Base-by-base conservation (phyloP, 331 rosid genomes). In the Cydonia oblonga region DNA sequence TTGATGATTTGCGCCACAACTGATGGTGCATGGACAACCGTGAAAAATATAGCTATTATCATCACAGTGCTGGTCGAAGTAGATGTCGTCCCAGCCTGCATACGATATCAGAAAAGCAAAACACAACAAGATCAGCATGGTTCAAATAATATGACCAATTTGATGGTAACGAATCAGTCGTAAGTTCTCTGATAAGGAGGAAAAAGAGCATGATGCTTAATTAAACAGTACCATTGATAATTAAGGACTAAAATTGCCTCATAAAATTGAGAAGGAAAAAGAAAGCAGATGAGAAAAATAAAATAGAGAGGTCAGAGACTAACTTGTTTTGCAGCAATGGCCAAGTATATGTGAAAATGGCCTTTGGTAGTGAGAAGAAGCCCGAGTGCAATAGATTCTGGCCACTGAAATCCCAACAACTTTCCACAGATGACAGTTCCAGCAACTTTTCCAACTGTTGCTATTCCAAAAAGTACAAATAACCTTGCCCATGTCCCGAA, bases 331-430 rank as follows among this genome's bases (percentile, higher is more conserved):
- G 90, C 85, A 72, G 84, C 83, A 77, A 89, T 72, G 71, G 96
- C 99, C 78, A 91, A 77, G 83, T 88, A 95, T 72, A 91, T 83
- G 59, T 95, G 97, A 80, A 82, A 95, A 84, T 91, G 99, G 54
- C 99, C 99, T 82, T 95, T 95, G 83, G 81, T 80, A 33, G 90
- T 71, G 52, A 95, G 90, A 57, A 95, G 89, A 87, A 95, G 77
- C 75, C 97, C 97, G 8, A 91, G 87, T 30, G 91, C 96, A 68
- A 88, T 72, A 15, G 97, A 88, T 75, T 91, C 96, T 4, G 95
- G 93, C 99, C 91, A 91, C 57, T 82, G 82, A 68, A 88, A 85
- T 29, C 99, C 97, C 76, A 89, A 80, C 51, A 91, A 16, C 16
- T 68, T 81, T 64, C 96, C 99, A n/a, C 74, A 81, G 76, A 83